A percentile compares a stretch with the other conserved stretches of the same genome.
Conservation (phyloP, 2,329 filamentous ascomycete genomes). For the Calonectria leucothoes region DNA sequence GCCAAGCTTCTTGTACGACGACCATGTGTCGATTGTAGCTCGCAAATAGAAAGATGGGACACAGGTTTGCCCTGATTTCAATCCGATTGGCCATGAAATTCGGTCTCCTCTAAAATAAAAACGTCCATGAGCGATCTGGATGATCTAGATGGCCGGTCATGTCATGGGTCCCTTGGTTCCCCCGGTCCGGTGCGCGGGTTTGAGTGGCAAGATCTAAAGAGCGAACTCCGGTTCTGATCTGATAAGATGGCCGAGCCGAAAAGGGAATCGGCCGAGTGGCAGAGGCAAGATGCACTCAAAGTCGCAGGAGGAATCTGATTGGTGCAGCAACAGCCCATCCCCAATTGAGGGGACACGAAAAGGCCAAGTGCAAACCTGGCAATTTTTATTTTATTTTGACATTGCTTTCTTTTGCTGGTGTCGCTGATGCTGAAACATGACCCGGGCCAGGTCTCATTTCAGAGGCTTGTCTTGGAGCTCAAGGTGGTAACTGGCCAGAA, state of each 20-base stretch:
- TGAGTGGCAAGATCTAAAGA: not conserved
- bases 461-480: not conserved
- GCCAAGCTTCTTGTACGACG: not conserved
- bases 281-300: not conserved
- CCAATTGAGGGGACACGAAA: not conserved
- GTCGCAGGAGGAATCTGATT: not conserved
- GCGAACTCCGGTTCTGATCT: conserved; percentile 16
- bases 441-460: not conserved
- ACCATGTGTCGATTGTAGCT: not conserved
- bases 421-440: not conserved
- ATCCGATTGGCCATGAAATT: not conserved
- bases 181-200: not conserved
- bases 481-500: conserved; percentile 14
- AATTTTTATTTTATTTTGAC: too few relatives aligned
- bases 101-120: not conserved
- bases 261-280: not conserved
- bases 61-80: not conserved
- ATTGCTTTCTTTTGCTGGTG: not conserved
- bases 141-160: too few relatives aligned
- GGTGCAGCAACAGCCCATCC: too few relatives aligned
- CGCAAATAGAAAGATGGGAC: not conserved
- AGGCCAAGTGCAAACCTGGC: not conserved
- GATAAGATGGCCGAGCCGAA: conserved; percentile 10
- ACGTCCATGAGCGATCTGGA: not conserved
- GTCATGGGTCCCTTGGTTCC: not conserved